phyloP scores from a whole-genome alignment of 768 basidiomycete genomes.

The Agrocybe chaxingu region DNA sequence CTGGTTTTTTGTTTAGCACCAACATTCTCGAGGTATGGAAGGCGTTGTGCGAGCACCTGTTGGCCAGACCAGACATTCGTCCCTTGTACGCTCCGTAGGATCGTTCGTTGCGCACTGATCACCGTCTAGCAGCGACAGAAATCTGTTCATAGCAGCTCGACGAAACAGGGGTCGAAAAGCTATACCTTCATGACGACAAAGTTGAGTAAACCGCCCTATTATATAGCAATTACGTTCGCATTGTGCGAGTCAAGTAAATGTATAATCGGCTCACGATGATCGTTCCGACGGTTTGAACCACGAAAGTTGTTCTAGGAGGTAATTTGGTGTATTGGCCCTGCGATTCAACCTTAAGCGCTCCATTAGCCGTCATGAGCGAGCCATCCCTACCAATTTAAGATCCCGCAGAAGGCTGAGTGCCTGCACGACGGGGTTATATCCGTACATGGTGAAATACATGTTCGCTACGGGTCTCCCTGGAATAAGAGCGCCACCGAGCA shows the following conservation, averaged over 20 bases:
- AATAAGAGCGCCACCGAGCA: constrained; percentile 44
- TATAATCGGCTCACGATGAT: constrained; percentile 34
- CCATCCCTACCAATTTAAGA: constrained; percentile 41
- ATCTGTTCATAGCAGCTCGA: background rate
- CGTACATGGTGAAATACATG: constrained; percentile 41
- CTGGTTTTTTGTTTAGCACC: constrained; percentile 1
- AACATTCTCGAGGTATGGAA: background rate
- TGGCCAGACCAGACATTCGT: constrained; percentile 56
- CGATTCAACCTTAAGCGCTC: too few relatives aligned
- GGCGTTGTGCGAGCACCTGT: constrained; percentile 25
- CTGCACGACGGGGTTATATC: constrained; percentile 43
- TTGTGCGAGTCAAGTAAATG: background rate
- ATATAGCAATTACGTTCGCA: background rate
- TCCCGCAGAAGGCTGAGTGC: constrained; percentile 48
- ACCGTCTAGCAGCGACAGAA: constrained; percentile 15
- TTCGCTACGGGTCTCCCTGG: constrained; percentile 47
- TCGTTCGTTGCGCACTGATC: constrained; percentile 29
- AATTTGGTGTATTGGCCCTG: constrained; percentile 47
- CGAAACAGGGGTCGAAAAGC: background rate
- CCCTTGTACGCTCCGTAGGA: constrained; percentile 43
- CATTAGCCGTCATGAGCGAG: background rate
- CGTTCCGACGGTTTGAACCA: constrained; percentile 50
- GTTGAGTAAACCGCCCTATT: constrained; percentile 44
- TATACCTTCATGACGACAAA: constrained; percentile 51
- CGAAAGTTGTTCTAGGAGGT: constrained; percentile 56